Base-by-base conservation (phyloP, 257 asterid species). In the Gentiana macrophylla region DNA sequence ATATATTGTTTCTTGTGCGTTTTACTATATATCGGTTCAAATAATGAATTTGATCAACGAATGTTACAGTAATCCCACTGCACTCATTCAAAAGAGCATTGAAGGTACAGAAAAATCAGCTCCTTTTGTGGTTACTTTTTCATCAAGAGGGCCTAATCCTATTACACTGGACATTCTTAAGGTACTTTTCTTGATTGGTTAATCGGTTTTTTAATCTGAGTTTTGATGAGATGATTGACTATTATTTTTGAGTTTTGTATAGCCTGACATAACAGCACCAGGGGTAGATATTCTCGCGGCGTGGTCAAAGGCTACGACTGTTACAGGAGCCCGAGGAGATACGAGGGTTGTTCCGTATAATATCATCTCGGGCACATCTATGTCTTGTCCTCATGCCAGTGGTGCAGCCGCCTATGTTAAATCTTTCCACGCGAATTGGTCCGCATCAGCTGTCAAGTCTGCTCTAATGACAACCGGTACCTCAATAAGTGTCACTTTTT, bases 301-400 rank as follows among this genome's bases (percentile, higher is more conserved):
- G 43, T 83, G 84, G 90, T 76, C 88, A 6, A 63, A 76, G 5
- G 55, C 56, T n/a, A 8, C 66, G 35, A 61, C 79, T 36, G 84
- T 87, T 2, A 66, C 82, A 0, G 55, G 46, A 2, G 55, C 60
- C 36, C 36, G 48, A 34, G 55, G 44, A 0, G 90, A 83, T 52
- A 4, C 38, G 0, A 67, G 86, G 9, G 48, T 69, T 0, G 72
- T 75, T 10, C 11, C 37, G 2, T 86, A 84, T 80, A 75, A 75
- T 53, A 60, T 86, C 9, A 12, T 35, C 0, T 73, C 94, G 0
- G 95, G 95, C 33, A 86, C 95, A 2, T 86, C 95, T 47, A 80
- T 86, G 94, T 69, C 95, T 5, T 86, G 95, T 64, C 95, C 95
- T 15, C 95, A 86, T 49, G 87, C 79, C 0, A 50, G 87, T 0